Conservation (phyloP, 768 basidiomycete species). For the Imleria badia region DNA sequence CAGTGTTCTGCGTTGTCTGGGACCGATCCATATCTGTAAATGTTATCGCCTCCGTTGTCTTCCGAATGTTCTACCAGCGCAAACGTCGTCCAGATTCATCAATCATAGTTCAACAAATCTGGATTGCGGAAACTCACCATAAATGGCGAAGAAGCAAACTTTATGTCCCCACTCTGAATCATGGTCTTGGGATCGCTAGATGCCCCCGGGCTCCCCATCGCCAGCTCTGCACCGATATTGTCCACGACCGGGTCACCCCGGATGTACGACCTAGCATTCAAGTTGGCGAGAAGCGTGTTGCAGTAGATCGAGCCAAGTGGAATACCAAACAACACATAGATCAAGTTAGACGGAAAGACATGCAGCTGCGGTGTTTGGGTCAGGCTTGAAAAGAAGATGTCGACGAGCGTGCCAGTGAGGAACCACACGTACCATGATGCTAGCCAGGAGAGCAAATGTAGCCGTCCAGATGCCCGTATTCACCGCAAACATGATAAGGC, state of each 20-base stretch:
- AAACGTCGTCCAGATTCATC: not conserved
- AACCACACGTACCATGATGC: constrained; percentile 7
- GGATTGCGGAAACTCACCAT: not conserved
- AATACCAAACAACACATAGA: not conserved
- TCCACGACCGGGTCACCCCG: not conserved
- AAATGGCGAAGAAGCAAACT: not conserved
- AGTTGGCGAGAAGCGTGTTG: constrained; percentile 12
- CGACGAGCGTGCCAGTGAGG: not conserved
- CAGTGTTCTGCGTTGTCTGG: too few relatives aligned
- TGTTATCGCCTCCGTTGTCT: too few relatives aligned
- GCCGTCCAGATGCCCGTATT: constrained; percentile 48
- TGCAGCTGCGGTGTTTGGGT: not conserved
- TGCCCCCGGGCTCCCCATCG: too few relatives aligned
- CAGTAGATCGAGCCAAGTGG: constrained; percentile 12
- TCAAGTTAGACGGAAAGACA: not conserved
- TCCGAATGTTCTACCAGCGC: too few relatives aligned
- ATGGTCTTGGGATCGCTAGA: not conserved
- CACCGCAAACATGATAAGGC: constrained; percentile 13
- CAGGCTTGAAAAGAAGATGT: not conserved
- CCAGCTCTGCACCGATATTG: too few relatives aligned
- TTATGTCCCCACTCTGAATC: too few relatives aligned
- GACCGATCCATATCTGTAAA: too few relatives aligned
- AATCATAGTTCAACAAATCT: not conserved
- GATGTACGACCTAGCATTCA: constrained; percentile 9
- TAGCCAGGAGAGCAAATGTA: constrained; percentile 27